Percentiles rank a stretch among this genome's conserved stretches.
These are phyloP conservation scores for Xylona heveae DNA, from an alignment of 495 filamentous ascomycete species.

Conservation along the genomic window DNA sequence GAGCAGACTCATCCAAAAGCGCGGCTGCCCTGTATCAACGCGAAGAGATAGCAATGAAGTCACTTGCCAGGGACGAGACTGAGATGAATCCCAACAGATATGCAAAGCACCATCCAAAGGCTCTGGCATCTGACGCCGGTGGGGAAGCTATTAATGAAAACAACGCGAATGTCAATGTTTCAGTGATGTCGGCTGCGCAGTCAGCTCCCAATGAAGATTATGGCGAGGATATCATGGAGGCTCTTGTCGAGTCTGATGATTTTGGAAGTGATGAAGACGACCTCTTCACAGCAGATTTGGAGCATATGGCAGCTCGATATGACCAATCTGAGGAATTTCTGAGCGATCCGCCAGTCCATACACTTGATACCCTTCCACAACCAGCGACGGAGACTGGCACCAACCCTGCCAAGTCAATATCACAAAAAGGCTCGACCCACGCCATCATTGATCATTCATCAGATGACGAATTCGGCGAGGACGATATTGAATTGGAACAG, in stretches of 20 bases:
- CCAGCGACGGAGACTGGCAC: neutral
- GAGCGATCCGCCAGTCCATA: neutral
- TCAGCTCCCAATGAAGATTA: constrained; percentile 7
- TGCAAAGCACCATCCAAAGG: neutral
- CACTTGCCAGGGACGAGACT: too few relatives aligned
- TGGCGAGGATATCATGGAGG: too few relatives aligned
- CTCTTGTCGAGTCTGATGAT: constrained; percentile 34
- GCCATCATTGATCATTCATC: constrained; percentile 9
- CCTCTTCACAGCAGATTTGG: constrained; percentile 30
- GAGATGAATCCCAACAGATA: neutral
- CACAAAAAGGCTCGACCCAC: neutral
- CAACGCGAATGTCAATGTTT: constrained; percentile 6
- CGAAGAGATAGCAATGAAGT: too few relatives aligned
- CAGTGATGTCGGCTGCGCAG: constrained; percentile 1
- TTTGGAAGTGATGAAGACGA: constrained; percentile 32
- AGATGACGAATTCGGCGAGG: constrained; percentile 18
- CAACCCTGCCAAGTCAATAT: neutral
- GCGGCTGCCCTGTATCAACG: neutral
- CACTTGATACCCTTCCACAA: constrained; percentile 1
- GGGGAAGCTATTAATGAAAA: constrained; percentile 1
- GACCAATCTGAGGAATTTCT: constrained; percentile 10
- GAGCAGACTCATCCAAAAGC: constrained; percentile 3
- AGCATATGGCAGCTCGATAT: constrained; percentile 30
- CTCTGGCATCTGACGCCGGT: too few relatives aligned
- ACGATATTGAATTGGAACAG: constrained; percentile 42